Percentiles rank a stretch among this genome's conserved stretches.
Evolutionary conservation across 2,329 filamentous ascomycete species (phyloP).

Genomic region (Beauveria sp.): DNA sequence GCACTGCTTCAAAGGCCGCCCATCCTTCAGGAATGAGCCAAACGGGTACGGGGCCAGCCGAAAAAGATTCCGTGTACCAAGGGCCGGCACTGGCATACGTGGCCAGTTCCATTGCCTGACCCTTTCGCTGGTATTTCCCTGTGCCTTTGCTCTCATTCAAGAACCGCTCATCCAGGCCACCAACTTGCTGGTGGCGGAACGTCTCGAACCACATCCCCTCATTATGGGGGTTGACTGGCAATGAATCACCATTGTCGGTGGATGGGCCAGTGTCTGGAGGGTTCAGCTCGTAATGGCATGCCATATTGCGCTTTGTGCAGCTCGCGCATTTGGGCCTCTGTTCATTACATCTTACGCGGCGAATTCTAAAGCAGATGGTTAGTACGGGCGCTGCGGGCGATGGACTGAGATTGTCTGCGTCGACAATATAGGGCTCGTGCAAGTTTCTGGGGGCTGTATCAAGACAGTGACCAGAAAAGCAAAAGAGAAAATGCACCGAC

Average conservation of each 20-base stretch:
- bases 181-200: not conserved
- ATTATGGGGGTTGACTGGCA: no score
- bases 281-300: not conserved
- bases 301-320: not conserved
- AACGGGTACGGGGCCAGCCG: not conserved
- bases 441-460: no score
- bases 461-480: no score
- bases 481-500: not conserved
- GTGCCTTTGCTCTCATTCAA: not conserved
- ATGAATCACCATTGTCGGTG: not conserved
- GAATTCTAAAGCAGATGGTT: not conserved
- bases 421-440: not conserved
- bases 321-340: not conserved
- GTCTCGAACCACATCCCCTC: not conserved
- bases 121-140: not conserved
- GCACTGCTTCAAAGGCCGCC: not conserved
- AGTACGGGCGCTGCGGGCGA: not conserved
- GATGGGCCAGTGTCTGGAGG: not conserved
- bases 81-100: not conserved
- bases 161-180: no score
- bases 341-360: not conserved
- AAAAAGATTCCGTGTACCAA: not conserved
- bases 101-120: not conserved
- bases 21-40: not conserved
- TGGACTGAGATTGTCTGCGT: not conserved